Evolutionary conservation across 2,329 filamentous ascomycete species (phyloP), one percentile per base, ranked within the genome.

Genomic region (Pseudocercospora crystallina): DNA sequence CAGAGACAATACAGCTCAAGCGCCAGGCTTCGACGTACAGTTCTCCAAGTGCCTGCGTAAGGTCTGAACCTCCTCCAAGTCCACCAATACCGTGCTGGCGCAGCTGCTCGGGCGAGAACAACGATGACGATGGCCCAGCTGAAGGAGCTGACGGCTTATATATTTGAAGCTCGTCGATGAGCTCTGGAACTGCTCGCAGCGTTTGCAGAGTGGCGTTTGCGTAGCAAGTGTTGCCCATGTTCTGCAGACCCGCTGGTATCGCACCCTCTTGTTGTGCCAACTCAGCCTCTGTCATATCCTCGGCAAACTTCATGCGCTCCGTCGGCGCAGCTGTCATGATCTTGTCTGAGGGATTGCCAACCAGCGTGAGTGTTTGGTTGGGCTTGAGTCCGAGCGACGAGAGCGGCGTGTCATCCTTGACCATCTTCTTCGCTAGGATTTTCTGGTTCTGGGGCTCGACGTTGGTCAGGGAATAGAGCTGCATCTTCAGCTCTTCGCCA

Each of bases 281-380:
- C 71, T 97, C 92, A 29, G 90, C 91, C 69, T 95, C 91, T 20
- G 89, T 95, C 92, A 99, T 96, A 70, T 99, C 94, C 73, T 99
- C 94, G 57, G 95, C 74, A 64, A 99, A 99, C 71, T 88, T 94
- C 53, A 91, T 80, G 61, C 82, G 80, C 66, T 95, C 86, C 67
- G 86, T 88, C 30, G 94, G 94, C 53, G 85, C 77, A 29, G 88
- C 77, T 14, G 73, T 78, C 12, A 76, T 72, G 36, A 79, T 80
- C 43, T 81, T 83, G 11, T 82, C 83, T 14, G 87, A 84, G 3
- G 92, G 87, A 2, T 89, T 94, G 33, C 95, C 95, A 81, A 99
- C 89, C 87, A 99, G 95, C 85, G 96, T 95, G 69, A 99, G 88
- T 15, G 78, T 81, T 71, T 95, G 89, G 49, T 87, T 87, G 31